Conservation (phyloP, 768 basidiomycete species). For the Lentinula sp. region DNA sequence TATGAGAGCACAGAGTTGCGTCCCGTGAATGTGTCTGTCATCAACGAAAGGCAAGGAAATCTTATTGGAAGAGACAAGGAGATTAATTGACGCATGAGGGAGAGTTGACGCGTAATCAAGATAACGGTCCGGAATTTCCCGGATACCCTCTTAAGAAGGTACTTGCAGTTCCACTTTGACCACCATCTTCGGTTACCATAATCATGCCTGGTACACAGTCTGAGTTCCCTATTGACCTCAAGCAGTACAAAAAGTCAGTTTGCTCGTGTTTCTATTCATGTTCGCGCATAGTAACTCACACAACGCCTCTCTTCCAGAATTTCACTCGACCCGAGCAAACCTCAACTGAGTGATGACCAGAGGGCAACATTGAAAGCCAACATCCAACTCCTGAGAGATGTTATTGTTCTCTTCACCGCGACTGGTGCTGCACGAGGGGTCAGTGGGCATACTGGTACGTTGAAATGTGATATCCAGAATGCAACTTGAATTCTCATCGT, state of each 20-base stretch:
- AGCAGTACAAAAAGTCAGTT: constrained; percentile 62
- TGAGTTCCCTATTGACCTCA: constrained; percentile 75
- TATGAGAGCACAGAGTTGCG: too few relatives aligned
- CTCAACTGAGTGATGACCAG: constrained; percentile 59
- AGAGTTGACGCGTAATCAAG: not conserved
- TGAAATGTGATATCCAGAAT: not conserved
- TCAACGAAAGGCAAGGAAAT: not conserved
- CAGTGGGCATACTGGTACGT: constrained; percentile 75
- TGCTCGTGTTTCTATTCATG: constrained; percentile 6
- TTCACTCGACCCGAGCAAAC: constrained; percentile 63
- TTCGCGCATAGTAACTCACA: constrained; percentile 3
- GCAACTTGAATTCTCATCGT: not conserved
- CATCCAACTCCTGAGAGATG: constrained; percentile 79
- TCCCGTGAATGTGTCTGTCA: too few relatives aligned
- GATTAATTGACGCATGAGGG: too few relatives aligned
- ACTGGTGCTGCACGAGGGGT: constrained; percentile 83
- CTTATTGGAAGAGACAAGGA: not conserved
- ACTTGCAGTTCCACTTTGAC: not conserved
- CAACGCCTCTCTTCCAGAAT: constrained; percentile 36
- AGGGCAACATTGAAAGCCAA: constrained; percentile 54
- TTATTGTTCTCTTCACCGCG: constrained; percentile 80
- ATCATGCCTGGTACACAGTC: constrained; percentile 35
- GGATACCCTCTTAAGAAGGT: not conserved
- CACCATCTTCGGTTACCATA: constrained; percentile 1
- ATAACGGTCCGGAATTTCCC: not conserved